phyloP scores from a whole-genome alignment of 2,329 filamentous ascomycete genomes.

The Pseudogymnoascus sp. region DNA sequence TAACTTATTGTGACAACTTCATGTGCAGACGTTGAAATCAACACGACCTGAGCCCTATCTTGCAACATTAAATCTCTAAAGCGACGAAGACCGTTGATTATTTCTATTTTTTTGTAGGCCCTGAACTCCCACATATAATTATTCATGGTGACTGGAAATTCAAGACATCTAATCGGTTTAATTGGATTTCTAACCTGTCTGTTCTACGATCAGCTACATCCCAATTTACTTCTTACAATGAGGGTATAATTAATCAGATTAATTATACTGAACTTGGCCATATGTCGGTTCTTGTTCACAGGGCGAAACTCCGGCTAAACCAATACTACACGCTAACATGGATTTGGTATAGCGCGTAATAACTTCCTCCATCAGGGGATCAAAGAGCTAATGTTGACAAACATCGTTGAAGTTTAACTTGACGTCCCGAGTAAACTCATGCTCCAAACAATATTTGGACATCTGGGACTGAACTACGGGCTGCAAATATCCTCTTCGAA shows the following conservation, averaged over 20 bases:
- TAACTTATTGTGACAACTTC: not conserved
- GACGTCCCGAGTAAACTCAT: not conserved
- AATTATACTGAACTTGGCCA: not conserved
- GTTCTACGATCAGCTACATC: too few relatives aligned
- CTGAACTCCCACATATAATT: not conserved
- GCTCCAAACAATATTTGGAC: not conserved
- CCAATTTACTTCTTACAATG: too few relatives aligned
- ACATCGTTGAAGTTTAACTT: not conserved
- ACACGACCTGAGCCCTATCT: too few relatives aligned
- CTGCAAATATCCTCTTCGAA: not conserved
- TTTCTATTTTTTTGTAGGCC: not conserved
- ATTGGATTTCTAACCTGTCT: not conserved
- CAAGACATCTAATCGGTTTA: not conserved
- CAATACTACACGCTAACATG: not conserved
- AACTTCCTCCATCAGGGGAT: not conserved
- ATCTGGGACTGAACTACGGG: not conserved
- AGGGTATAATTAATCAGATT: too few relatives aligned
- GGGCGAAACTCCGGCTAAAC: not conserved
- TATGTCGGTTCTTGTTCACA: not conserved
- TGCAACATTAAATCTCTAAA: too few relatives aligned
- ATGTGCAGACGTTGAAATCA: not conserved
- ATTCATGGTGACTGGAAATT: not conserved
- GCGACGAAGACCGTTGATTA: not conserved
- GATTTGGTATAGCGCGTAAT: not conserved
- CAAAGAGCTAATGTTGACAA: not conserved